These are phyloP conservation scores for Leccinum barrowsii DNA, from an alignment of 768 basidiomycete species.

Conservation along the genomic window DNA sequence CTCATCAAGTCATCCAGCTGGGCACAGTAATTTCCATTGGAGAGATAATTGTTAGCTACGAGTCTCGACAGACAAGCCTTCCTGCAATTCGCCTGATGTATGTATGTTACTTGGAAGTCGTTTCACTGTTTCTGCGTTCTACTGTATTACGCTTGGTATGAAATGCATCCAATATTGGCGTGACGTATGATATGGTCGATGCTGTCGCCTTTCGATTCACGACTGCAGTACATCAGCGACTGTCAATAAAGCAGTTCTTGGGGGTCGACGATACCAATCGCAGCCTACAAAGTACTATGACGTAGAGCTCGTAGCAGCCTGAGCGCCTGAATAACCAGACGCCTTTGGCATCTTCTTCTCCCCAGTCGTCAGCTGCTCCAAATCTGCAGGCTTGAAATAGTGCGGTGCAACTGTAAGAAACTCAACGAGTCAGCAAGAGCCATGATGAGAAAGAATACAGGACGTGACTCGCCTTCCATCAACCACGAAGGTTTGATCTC, in stretches of 20 bases:
- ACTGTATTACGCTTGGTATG: background rate
- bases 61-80: background rate
- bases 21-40: constrained; percentile 34
- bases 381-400: constrained; percentile 85
- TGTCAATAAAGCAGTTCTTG: background rate
- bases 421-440: background rate
- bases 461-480: constrained; percentile 64
- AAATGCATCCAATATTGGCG: background rate
- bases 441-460: background rate
- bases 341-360: constrained; percentile 94
- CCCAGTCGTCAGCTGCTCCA: constrained; percentile 74
- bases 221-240: background rate
- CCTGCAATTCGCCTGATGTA: background rate
- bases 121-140: background rate
- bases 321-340: constrained; percentile 34
- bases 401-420: constrained; percentile 78
- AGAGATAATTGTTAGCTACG: background rate
- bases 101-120: constrained; percentile 4
- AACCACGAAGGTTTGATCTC: constrained; percentile 97
- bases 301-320: constrained; percentile 3
- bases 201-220: background rate
- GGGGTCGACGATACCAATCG: background rate
- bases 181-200: background rate
- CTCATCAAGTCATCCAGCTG: constrained; percentile 54
- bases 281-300: constrained; percentile 4